Conservation (phyloP, 2,329 filamentous ascomycete species). For the Dactylellina leptospora region DNA sequence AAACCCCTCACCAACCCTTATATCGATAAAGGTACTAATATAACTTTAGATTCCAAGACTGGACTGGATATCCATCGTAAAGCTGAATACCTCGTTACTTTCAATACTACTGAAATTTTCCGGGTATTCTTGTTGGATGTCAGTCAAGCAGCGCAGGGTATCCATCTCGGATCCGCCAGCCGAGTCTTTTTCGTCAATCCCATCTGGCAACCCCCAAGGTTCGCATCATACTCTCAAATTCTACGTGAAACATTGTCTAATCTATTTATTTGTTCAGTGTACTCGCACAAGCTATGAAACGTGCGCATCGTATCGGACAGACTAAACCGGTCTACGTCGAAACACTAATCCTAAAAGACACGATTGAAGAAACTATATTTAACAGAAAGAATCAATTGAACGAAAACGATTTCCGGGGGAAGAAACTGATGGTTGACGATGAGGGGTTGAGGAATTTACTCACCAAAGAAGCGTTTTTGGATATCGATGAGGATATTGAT, state of each 20-base stretch:
- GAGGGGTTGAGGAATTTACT: slow-evolving; percentile 69
- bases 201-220: slow-evolving; percentile 74
- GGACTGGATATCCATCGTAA: slow-evolving; percentile 64
- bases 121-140: slow-evolving; percentile 90
- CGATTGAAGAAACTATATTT: slow-evolving; percentile 85
- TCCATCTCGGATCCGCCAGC: slow-evolving; percentile 84
- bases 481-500: slow-evolving; percentile 60
- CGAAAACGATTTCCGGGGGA: slow-evolving; percentile 66
- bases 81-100: slow-evolving; percentile 78
- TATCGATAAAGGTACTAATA: neutral
- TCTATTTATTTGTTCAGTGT: slow-evolving; percentile 64
- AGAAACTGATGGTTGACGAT: slow-evolving; percentile 69
- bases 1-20: neutral
- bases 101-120: slow-evolving; percentile 74
- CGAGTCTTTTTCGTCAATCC: slow-evolving; percentile 90
- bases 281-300: slow-evolving; percentile 89
- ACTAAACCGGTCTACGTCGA: slow-evolving; percentile 81
- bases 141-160: slow-evolving; percentile 84
- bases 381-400: slow-evolving; percentile 78
- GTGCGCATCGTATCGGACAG: slow-evolving; percentile 87
- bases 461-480: slow-evolving; percentile 66
- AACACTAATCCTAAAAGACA: slow-evolving; percentile 80
- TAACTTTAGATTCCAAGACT: slow-evolving; percentile 60
- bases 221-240: neutral
- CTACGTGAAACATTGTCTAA: neutral